These are phyloP conservation scores for Aspergillus eucalypticola DNA, from an alignment of 2,329 filamentous ascomycete genomes.

Conservation along the genomic window DNA sequence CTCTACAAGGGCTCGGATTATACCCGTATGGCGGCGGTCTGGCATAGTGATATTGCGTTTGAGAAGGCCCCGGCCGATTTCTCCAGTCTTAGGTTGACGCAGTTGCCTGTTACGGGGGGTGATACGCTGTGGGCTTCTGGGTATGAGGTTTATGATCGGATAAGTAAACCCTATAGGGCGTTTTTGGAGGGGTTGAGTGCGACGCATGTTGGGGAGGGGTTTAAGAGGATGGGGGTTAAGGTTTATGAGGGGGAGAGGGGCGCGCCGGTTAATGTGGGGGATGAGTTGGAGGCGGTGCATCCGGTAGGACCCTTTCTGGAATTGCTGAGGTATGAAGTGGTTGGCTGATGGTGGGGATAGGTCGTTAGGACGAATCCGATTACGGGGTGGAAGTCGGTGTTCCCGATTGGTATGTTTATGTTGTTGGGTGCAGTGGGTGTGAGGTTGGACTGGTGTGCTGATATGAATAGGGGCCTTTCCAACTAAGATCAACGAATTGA, in stretches of 20 bases:
- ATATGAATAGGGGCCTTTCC: conserved; percentile 38
- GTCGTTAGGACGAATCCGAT: conserved; percentile 64
- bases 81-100: conserved; percentile 58
- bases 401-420: conserved; percentile 34
- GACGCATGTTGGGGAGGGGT: conserved; percentile 53
- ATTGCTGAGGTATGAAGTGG: too few relatives aligned
- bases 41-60: conserved; percentile 65
- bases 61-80: conserved; percentile 67
- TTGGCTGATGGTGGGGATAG: neutral
- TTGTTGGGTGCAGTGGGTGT: neutral
- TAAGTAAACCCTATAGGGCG: conserved; percentile 56
- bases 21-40: conserved; percentile 41
- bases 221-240: conserved; percentile 45
- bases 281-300: conserved; percentile 53
- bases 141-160: conserved; percentile 61
- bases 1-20: conserved; percentile 28
- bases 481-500: conserved; percentile 48
- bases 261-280: conserved; percentile 57
- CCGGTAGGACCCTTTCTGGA: conserved; percentile 29
- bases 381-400: conserved; percentile 63
- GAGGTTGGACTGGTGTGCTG: neutral
- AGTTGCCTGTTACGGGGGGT: conserved; percentile 58
- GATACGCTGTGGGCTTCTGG: conserved; percentile 17
- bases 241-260: conserved; percentile 52
- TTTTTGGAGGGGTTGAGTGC: conserved; percentile 63